Evolutionary conservation across 1,284 basidiomycete genomes (phyloP), one percentile per base, ranked within the genome.

Genomic region (Schizophyllum amplum): DNA sequence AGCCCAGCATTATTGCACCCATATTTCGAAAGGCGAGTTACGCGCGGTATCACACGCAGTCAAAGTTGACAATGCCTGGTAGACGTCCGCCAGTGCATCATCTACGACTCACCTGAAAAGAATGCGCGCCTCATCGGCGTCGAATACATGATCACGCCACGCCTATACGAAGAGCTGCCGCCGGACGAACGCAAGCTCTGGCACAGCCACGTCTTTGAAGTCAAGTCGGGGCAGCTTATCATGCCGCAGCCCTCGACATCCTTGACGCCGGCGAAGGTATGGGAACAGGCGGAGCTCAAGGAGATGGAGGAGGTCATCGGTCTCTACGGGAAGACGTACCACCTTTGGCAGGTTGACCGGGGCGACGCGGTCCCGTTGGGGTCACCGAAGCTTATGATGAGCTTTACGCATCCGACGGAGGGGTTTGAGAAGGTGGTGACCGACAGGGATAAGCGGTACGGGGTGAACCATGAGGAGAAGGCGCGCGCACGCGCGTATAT

Each of bases 101-200:
- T 80, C 56, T 80, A 80, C 62, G 77, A 81, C 65, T 74, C 72
- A 0, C 72, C 74, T 46, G 64, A 68, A 48, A 66, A 72, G 1
- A 69, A 76, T 55, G 78, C 79, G 6, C 72, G 71, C 50, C 68
- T 81, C 51, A 79, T 81, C 57, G 79, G 77, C 0, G 73, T 82
- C 51, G 80, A 81, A 63, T 82, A 82, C 60, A 73, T 81, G 56
- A 69, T 80, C 24, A 67, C 71, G 2, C 76, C 78, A 55, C 67
- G 75, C 59, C 60, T 75, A 17, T 82, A 80, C 65, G 60, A 66
- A 26, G 60, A 65, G 0, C 69, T 83, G 0, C 68, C 74, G 0
- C 60, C 66, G 15, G 75, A 77, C 20, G 80, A 81, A 68, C 76
- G 78, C 63, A 71, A 66, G 59, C 78, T 72, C 58, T 81, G 79